Percentiles rank a stretch among this genome's conserved stretches.
Conservation (phyloP, 1,284 basidiomycete species). For the Marasmius oreades region DNA sequence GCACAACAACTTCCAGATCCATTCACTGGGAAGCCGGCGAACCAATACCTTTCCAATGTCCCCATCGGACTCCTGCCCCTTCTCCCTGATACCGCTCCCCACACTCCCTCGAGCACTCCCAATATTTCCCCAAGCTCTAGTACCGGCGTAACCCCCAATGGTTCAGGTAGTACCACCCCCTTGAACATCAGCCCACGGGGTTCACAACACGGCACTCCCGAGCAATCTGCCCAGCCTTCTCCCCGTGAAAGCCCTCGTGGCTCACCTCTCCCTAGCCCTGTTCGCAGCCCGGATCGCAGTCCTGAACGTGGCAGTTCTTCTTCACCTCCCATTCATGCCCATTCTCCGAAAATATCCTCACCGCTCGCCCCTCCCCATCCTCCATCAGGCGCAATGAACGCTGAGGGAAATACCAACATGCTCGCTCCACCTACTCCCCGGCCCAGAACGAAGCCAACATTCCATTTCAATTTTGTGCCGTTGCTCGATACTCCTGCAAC, state of each 20-base stretch:
- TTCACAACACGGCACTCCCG: not conserved
- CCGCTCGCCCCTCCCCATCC: not conserved
- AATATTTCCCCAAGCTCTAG: not conserved
- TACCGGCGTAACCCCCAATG: not conserved
- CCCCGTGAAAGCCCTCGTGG: not conserved
- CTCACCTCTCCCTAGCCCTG: not conserved
- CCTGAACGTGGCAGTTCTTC: not conserved
- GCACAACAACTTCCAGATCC: conserved; percentile 45
- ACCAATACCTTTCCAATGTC: not conserved
- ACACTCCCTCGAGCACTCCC: not conserved
- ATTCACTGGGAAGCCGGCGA: conserved; percentile 24
- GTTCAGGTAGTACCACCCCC: not conserved
- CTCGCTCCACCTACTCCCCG: not conserved
- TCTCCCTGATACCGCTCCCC: not conserved
- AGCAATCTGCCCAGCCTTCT: not conserved
- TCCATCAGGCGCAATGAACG: not conserved
- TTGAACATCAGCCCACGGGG: not conserved
- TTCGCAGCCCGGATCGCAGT: not conserved
- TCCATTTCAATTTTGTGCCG: not conserved
- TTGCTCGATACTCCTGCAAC: not conserved
- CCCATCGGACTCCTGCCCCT: not conserved
- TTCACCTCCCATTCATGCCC: not conserved
- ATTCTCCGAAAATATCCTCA: not conserved
- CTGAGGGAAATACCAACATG: not conserved
- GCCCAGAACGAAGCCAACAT: not conserved